Conservation (phyloP, 1,284 basidiomycete species). For the Termitomyces sp. region DNA sequence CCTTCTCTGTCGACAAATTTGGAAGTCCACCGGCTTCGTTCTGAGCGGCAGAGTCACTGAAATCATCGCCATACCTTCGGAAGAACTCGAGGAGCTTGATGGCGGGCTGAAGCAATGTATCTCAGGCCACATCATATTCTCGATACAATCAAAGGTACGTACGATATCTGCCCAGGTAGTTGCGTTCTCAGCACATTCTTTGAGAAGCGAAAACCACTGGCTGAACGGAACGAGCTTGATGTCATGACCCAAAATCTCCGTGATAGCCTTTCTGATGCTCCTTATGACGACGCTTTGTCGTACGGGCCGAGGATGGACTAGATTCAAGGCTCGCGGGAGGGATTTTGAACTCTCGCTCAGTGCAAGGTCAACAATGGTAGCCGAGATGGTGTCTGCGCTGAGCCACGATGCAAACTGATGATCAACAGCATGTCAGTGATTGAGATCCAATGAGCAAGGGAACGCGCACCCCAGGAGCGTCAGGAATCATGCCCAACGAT, state of each 20-base stretch:
- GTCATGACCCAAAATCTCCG: constrained; percentile 1
- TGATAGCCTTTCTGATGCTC: background rate
- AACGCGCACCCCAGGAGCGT: constrained; percentile 8
- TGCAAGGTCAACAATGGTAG: constrained; percentile 6
- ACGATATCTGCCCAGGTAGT: constrained; percentile 4
- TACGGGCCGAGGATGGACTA: constrained; percentile 5
- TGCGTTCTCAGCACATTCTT: background rate
- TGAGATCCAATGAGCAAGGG: background rate
- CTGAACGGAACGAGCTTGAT: constrained; percentile 4
- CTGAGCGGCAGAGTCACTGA: background rate
- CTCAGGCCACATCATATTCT: background rate
- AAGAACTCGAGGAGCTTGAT: constrained; percentile 7
- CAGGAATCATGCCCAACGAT: constrained; percentile 15
- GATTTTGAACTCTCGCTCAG: background rate
- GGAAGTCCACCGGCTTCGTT: constrained; percentile 7
- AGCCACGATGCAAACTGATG: constrained; percentile 10
- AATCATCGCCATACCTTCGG: background rate
- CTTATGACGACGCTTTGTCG: background rate
- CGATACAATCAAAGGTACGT: background rate
- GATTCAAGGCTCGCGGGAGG: constrained; percentile 4
- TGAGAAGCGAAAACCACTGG: constrained; percentile 4
- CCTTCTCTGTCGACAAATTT: constrained; percentile 6
- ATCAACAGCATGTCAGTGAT: background rate
- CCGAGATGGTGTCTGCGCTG: constrained; percentile 10
- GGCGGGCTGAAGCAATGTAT: constrained; percentile 1